Evolutionary conservation across 345 rosid species (phyloP).

Genomic region (Jatropha curcas): DNA sequence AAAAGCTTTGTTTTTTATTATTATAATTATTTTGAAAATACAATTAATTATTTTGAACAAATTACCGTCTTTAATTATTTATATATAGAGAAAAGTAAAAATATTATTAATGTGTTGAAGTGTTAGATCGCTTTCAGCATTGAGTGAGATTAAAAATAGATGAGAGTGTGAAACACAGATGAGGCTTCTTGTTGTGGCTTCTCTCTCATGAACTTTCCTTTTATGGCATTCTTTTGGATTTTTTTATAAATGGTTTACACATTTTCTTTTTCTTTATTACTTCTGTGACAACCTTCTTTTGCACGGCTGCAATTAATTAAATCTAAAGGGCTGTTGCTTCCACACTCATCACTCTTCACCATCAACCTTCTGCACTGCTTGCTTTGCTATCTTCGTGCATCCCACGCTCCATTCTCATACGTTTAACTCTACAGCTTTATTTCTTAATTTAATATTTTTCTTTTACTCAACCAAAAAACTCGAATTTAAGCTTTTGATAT

Average conservation of each 20-base stretch:
- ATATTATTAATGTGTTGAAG: background rate
- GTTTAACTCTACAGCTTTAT: too few relatives aligned
- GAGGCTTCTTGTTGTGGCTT: slow-evolving; percentile 2
- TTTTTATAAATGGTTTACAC: background rate
- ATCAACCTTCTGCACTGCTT: background rate
- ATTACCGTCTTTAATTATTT: background rate
- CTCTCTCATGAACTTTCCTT: slow-evolving; percentile 27
- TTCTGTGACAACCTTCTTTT: background rate
- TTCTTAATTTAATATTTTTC: too few relatives aligned
- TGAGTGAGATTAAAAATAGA: slow-evolving; percentile 16
- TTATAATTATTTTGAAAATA: too few relatives aligned
- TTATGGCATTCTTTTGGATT: slow-evolving; percentile 18
- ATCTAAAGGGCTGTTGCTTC: too few relatives aligned
- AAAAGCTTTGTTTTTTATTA: too few relatives aligned
- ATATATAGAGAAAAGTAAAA: background rate
- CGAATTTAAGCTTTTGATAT: too few relatives aligned
- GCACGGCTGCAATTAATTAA: too few relatives aligned
- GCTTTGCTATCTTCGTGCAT: background rate
- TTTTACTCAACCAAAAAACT: too few relatives aligned
- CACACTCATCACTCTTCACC: background rate
- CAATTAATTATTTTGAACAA: too few relatives aligned
- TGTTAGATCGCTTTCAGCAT: slow-evolving; percentile 37
- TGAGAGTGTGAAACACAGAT: background rate
- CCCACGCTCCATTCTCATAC: background rate
- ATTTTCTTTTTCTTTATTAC: too few relatives aligned